Percentiles rank a stretch among this genome's conserved stretches.
Evolutionary conservation across 768 basidiomycete genomes (phyloP).

Genomic region (Mycena olivaceomarginata): DNA sequence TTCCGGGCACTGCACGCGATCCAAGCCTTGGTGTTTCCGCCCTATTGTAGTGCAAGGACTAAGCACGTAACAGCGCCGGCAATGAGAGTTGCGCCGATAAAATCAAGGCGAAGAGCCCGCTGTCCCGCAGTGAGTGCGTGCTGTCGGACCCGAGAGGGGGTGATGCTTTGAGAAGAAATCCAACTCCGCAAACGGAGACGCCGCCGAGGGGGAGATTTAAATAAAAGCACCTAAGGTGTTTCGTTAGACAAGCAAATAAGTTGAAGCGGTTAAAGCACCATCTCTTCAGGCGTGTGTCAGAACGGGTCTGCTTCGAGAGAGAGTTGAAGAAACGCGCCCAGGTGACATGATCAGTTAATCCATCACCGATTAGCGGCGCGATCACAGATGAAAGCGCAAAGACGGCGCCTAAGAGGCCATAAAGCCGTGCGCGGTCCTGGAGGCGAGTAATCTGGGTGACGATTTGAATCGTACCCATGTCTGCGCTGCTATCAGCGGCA

Average conservation of each 20-base stretch:
- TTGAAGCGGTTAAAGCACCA: background rate
- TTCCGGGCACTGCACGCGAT: too few relatives aligned
- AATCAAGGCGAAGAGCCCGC: background rate
- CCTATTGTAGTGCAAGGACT: background rate
- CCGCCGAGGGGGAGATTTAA: background rate
- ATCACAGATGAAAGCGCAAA: background rate
- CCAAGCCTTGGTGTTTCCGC: background rate
- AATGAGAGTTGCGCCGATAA: background rate
- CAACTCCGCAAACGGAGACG: background rate
- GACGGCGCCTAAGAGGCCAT: background rate
- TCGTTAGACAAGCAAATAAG: background rate
- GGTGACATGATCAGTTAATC: background rate
- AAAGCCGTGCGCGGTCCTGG: background rate
- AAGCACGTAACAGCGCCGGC: background rate
- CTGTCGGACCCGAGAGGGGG: background rate
- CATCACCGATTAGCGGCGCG: background rate
- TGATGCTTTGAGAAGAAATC: background rate
- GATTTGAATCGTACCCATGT: background rate
- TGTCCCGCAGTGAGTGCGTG: background rate
- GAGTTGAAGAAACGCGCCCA: background rate
- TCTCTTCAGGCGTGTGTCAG: background rate
- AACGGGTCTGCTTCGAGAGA: background rate
- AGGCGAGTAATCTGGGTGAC: background rate
- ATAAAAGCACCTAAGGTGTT: background rate
- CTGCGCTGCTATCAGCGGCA: background rate